Evolutionary conservation across 768 basidiomycete genomes (phyloP), one percentile per base, ranked within the genome.

Genomic region (Mycena belliarum): DNA sequence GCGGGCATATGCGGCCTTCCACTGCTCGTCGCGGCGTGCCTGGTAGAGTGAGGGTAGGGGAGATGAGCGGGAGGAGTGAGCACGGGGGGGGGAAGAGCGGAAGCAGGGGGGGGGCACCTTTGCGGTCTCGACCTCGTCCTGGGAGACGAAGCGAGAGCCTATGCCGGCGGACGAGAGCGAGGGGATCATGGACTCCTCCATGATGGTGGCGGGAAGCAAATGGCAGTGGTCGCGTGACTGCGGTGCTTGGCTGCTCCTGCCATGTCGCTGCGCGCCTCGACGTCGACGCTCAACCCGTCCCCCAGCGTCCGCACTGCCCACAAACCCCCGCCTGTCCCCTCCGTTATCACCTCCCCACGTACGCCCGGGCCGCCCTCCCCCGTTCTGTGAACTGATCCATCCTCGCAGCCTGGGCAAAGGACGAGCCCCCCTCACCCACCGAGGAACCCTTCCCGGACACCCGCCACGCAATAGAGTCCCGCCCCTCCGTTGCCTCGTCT

Each of bases 1-100:
- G 59, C 91, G 82, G 41, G 91, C 92, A 72, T 93, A 94, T 25
- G 92, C 92, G 15, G 91, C 92, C 66, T 87, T 91, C 92, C 92
- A 94, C 65, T 92, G 89, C 65, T 91, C 91, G 7, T 94, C 92
- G 60, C 85, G 77, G 28, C 85, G 78, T 8, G 82, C 76, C 52
- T 53, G 24, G 4, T n/a, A 4, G 18, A 7, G 14, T 35, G 38
- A 12, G n/a, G n/a, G n/a, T n/a, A n/a, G n/a, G n/a, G n/a, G n/a
- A n/a, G n/a, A n/a, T n/a, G n/a, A n/a, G n/a, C n/a, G n/a, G n/a
- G n/a, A n/a, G n/a, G n/a, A n/a, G n/a, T n/a, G n/a, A n/a, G n/a
- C n/a, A n/a, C n/a, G n/a, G n/a, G n/a, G n/a, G n/a, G n/a, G n/a
- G n/a, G n/a, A n/a, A n/a, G n/a, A n/a, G n/a, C n/a, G n/a, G n/a